These are phyloP conservation scores for Raddia distichophylla DNA, from an alignment of 176 grass and related monocot genomes.

Conservation along the genomic window DNA sequence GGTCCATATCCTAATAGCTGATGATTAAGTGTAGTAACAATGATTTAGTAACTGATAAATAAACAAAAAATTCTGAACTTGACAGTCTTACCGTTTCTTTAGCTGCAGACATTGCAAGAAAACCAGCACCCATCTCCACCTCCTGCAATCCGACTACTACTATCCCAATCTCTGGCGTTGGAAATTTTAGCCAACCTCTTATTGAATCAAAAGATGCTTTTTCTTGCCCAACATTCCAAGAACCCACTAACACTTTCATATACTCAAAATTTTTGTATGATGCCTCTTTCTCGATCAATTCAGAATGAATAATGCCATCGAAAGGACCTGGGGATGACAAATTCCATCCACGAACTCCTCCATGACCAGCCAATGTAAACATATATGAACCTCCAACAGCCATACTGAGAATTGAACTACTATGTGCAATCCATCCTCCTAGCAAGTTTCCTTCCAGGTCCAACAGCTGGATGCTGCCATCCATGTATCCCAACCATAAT, in stretches of 20 bases:
- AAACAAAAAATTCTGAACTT: constrained; percentile 19
- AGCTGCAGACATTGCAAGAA: constrained; percentile 82
- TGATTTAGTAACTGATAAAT: constrained; percentile 6
- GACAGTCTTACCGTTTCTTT: constrained; percentile 70
- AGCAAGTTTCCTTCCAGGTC: constrained; percentile 71
- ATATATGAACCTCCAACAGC: constrained; percentile 68
- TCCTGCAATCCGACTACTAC: constrained; percentile 90
- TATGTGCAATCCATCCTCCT: constrained; percentile 69
- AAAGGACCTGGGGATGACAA: constrained; percentile 72
- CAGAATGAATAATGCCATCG: constrained; percentile 58
- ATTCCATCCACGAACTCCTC: constrained; percentile 73
- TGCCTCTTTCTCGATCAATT: constrained; percentile 51
- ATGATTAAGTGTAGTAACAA: constrained; percentile 14
- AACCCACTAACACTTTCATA: constrained; percentile 72
- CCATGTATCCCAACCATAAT: constrained; percentile 78
- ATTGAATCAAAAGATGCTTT: constrained; percentile 68
- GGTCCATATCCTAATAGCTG: constrained; percentile 13
- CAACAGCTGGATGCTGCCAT: constrained; percentile 73
- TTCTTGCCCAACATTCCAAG: constrained; percentile 95
- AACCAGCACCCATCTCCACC: constrained; percentile 92
- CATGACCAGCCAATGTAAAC: constrained; percentile 81
- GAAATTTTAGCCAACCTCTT: constrained; percentile 61
- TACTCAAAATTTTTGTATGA: constrained; percentile 59
- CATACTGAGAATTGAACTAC: constrained; percentile 68
- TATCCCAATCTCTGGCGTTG: constrained; percentile 61